phyloP scores from a whole-genome alignment of 2,329 filamentous ascomycete genomes.

The Fusarium zealandicum region DNA sequence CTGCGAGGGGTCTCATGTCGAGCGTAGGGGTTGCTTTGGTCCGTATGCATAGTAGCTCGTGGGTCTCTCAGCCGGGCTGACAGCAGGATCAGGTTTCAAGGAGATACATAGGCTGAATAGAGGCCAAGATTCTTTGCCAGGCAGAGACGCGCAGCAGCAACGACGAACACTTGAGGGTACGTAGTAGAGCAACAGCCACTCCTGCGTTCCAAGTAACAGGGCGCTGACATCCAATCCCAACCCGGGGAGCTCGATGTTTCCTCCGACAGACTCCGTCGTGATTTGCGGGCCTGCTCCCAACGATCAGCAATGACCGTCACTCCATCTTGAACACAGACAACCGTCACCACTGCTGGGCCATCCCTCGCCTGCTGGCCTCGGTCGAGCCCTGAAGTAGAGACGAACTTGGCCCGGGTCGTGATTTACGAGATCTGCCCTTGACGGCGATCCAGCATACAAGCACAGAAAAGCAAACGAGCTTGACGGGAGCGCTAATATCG shows the following conservation, averaged over 20 bases:
- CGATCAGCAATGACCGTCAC: slow-evolving; percentile 22
- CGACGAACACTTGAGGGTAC: too few relatives aligned
- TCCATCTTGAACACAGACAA: background rate
- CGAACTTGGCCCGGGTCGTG: background rate
- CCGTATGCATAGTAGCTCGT: background rate
- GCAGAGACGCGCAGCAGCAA: background rate
- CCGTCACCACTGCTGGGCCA: slow-evolving; percentile 1
- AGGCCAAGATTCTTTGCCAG: slow-evolving; percentile 3
- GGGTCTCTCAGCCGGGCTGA: background rate
- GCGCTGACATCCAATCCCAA: background rate
- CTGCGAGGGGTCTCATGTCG: background rate
- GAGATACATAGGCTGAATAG: background rate
- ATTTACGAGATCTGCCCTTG: background rate
- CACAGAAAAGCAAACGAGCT: background rate
- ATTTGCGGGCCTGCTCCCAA: slow-evolving; percentile 12
- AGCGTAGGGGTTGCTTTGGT: background rate
- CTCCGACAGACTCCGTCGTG: slow-evolving; percentile 8
- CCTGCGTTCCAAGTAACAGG: background rate
- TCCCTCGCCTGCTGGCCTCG: background rate
- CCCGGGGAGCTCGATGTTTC: slow-evolving; percentile 8
- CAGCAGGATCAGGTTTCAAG: background rate
- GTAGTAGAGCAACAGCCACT: background rate
- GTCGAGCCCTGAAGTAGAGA: background rate
- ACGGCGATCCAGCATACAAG: slow-evolving; percentile 3
- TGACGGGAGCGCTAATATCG: slow-evolving; percentile 3